phyloP scores from a whole-genome alignment of 768 basidiomycete species.

The Psilocybe cubensis region DNA sequence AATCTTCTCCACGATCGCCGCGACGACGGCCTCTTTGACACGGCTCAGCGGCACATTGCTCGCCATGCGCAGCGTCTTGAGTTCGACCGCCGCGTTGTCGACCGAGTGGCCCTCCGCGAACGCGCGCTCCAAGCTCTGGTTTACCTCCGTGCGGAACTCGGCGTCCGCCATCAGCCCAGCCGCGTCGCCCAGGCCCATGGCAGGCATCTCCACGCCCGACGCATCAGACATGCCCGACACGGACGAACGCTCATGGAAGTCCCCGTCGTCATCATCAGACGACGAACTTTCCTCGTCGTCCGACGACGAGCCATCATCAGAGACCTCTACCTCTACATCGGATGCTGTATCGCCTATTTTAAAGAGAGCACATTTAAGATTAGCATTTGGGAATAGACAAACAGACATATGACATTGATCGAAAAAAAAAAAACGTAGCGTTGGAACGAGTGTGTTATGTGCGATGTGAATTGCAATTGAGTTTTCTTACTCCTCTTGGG shows the following conservation, averaged over 20 bases:
- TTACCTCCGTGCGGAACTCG: slow-evolving; percentile 79
- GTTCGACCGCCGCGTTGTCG: slow-evolving; percentile 91
- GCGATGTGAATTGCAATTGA: neutral
- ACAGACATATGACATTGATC: no score
- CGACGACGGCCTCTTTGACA: slow-evolving; percentile 88
- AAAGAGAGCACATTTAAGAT: no score
- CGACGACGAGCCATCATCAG: slow-evolving; percentile 64
- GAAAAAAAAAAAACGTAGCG: neutral
- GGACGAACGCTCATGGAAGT: slow-evolving; percentile 37
- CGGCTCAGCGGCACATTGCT: slow-evolving; percentile 88
- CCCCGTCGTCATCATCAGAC: slow-evolving; percentile 44
- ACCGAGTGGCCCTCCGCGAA: slow-evolving; percentile 91
- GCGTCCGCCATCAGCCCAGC: slow-evolving; percentile 48
- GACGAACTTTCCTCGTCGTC: slow-evolving; percentile 44
- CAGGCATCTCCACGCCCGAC: slow-evolving; percentile 44
- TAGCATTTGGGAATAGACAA: no score
- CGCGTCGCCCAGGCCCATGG: no score
- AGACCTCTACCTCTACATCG: slow-evolving; percentile 54
- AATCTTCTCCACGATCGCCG: slow-evolving; percentile 79
- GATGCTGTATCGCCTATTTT: slow-evolving; percentile 65
- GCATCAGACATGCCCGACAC: slow-evolving; percentile 52
- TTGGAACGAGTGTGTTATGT: no score
- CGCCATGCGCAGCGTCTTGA: slow-evolving; percentile 96
- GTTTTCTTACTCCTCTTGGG: neutral
- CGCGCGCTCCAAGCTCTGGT: slow-evolving; percentile 88